phyloP scores from a whole-genome alignment of 805 yeast species.

The Kodamaea leandrae region DNA sequence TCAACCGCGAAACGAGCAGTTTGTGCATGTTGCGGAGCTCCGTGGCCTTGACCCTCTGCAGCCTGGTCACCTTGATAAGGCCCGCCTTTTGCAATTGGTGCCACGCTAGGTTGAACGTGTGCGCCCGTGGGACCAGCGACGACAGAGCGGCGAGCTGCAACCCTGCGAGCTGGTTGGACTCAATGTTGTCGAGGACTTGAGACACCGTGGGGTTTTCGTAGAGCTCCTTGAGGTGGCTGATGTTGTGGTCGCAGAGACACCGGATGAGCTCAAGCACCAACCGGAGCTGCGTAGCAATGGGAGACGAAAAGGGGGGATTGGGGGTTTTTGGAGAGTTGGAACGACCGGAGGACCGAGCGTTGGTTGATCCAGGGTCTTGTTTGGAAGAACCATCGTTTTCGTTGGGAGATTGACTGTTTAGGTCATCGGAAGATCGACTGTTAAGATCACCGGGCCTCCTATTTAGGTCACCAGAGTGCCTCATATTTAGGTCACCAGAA shows the following conservation, averaged over 20 bases:
- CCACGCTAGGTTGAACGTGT: conserved; percentile 26
- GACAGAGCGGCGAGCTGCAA: background rate
- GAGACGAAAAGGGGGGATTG: too few relatives aligned
- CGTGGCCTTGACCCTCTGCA: conserved; percentile 19
- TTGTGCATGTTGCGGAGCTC: conserved; percentile 12
- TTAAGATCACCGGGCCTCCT: too few relatives aligned
- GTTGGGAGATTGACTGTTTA: too few relatives aligned
- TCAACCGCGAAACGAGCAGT: background rate
- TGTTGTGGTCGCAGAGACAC: background rate
- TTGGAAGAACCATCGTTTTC: too few relatives aligned
- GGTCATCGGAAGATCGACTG: too few relatives aligned
- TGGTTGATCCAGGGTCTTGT: too few relatives aligned
- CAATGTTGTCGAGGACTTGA: conserved; percentile 2
- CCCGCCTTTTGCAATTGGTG: conserved; percentile 24
- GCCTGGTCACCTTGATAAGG: conserved; percentile 23
- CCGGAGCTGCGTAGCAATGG: background rate
- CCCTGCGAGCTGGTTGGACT: background rate
- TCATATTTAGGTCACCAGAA: too few relatives aligned
- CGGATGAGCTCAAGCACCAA: background rate
- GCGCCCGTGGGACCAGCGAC: conserved; percentile 1
- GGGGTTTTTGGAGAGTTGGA: too few relatives aligned
- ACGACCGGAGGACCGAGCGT: too few relatives aligned
- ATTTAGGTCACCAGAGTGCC: too few relatives aligned
- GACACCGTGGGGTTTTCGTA: background rate
- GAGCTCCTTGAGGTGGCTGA: background rate